phyloP scores from a whole-genome alignment of 2,329 filamentous ascomycete species.

The Pseudocercospora musae region DNA sequence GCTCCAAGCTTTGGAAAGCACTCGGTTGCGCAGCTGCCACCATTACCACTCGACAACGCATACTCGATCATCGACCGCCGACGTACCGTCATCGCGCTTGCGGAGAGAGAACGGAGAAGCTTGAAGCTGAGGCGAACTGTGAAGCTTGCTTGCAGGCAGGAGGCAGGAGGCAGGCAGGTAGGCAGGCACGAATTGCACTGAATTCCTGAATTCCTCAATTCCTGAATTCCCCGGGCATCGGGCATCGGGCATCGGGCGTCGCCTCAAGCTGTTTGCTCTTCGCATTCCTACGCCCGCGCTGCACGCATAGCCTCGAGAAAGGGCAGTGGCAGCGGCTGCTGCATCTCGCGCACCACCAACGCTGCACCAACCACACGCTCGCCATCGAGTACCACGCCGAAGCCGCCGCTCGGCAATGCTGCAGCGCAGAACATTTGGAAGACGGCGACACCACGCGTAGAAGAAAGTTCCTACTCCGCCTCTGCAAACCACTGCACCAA shows the following conservation, averaged over 20 bases:
- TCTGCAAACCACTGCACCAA: not conserved
- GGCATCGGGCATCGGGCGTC: too few species aligned
- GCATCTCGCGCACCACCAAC: not conserved
- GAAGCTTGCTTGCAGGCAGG: not conserved
- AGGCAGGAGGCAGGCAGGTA: too few species aligned
- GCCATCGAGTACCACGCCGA: not conserved
- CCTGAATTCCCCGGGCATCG: too few species aligned
- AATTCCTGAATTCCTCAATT: too few species aligned
- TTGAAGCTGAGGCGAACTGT: not conserved
- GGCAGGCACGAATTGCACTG: not conserved
- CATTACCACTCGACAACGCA: not conserved
- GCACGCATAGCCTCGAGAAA: too few species aligned
- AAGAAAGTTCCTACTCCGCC: too few species aligned
- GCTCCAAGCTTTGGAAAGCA: too few species aligned
- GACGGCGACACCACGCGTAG: not conserved
- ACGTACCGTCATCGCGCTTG: not conserved
- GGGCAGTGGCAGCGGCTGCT: not conserved
- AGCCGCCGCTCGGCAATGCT: too few species aligned
- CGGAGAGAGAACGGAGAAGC: not conserved
- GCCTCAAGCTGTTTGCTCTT: constrained; percentile 1
- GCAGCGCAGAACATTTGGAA: not conserved
- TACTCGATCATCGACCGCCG: not conserved
- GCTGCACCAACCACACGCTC: not conserved
- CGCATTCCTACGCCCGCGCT: not conserved
- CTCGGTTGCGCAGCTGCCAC: too few species aligned